These are phyloP conservation scores for Curvularia sp. DNA, from an alignment of 2,329 filamentous ascomycete genomes.

Conservation along the genomic window DNA sequence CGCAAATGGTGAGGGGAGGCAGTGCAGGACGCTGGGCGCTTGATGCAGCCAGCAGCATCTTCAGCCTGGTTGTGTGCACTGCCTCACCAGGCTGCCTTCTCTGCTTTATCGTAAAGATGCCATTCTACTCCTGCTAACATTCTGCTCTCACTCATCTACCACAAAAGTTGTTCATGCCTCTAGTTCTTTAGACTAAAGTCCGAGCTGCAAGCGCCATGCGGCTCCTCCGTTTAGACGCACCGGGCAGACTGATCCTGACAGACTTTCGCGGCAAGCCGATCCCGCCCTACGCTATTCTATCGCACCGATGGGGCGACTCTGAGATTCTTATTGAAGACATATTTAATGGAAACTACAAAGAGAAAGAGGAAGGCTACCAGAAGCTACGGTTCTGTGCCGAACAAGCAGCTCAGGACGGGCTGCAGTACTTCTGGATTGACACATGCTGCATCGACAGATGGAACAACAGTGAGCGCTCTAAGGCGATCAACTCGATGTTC, in stretches of 20 bases:
- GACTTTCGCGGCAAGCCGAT: conserved; percentile 14
- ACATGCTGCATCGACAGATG: background rate
- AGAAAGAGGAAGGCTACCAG: background rate
- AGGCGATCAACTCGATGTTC: too few species aligned
- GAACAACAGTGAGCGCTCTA: background rate
- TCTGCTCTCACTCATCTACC: too few species aligned
- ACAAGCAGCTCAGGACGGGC: background rate
- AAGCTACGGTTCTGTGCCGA: background rate
- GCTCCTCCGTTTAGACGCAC: conserved; percentile 4
- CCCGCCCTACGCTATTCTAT: conserved; percentile 42
- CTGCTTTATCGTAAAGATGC: background rate
- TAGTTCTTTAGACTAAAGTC: background rate
- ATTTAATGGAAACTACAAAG: background rate
- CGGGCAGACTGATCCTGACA: background rate
- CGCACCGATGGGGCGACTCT: conserved; percentile 40
- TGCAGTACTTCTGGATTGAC: background rate
- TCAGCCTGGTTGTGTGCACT: conserved; percentile 6
- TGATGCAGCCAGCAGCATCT: background rate
- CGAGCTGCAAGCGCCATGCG: too few species aligned
- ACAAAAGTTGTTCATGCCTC: background rate
- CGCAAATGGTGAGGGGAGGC: background rate
- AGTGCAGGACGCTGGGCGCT: background rate
- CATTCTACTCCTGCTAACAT: background rate
- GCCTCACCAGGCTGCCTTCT: conserved; percentile 14
- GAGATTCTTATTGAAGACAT: conserved; percentile 40